phyloP scores from a whole-genome alignment of 2,329 filamentous ascomycete species.

The Metarhizium brunneum region DNA sequence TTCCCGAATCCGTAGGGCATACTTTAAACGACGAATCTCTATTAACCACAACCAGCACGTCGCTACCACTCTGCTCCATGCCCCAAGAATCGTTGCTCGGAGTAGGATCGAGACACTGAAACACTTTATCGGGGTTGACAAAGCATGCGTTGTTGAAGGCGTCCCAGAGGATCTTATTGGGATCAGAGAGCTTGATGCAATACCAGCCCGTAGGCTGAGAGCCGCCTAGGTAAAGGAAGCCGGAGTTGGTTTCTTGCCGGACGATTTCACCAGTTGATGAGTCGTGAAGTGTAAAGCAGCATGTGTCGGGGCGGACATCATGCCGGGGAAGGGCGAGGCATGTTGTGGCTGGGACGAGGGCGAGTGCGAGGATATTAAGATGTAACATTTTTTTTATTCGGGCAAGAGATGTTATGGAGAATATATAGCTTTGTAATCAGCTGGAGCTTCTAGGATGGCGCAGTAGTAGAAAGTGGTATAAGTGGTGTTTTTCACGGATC shows the following conservation, averaged over 20 bases:
- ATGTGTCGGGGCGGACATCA: constrained; percentile 13
- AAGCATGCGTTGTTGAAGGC: constrained; percentile 23
- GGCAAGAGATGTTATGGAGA: no score
- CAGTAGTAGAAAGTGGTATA: background rate
- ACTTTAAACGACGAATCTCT: constrained; percentile 14
- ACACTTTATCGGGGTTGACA: constrained; percentile 13
- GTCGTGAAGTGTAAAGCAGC: constrained; percentile 24
- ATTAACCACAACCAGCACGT: constrained; percentile 16
- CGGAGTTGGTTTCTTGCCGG: constrained; percentile 16
- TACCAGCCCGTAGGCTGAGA: constrained; percentile 18
- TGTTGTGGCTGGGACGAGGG: constrained; percentile 13
- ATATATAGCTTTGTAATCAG: no score
- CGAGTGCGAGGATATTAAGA: constrained; percentile 8
- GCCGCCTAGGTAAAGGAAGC: constrained; percentile 18
- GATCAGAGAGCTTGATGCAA: constrained; percentile 18
- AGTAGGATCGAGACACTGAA: constrained; percentile 24
- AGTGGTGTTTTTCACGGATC: background rate
- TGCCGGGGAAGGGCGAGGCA: constrained; percentile 10
- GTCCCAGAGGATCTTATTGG: constrained; percentile 18
- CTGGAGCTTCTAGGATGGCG: no score
- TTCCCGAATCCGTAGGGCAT: constrained; percentile 15
- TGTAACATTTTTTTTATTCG: background rate
- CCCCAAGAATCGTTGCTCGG: constrained; percentile 20
- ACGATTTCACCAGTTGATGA: constrained; percentile 13
- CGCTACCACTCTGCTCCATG: constrained; percentile 12